These are phyloP conservation scores for Pleurotus tuoliensis DNA, from an alignment of 768 basidiomycete species.

Conservation along the genomic window DNA sequence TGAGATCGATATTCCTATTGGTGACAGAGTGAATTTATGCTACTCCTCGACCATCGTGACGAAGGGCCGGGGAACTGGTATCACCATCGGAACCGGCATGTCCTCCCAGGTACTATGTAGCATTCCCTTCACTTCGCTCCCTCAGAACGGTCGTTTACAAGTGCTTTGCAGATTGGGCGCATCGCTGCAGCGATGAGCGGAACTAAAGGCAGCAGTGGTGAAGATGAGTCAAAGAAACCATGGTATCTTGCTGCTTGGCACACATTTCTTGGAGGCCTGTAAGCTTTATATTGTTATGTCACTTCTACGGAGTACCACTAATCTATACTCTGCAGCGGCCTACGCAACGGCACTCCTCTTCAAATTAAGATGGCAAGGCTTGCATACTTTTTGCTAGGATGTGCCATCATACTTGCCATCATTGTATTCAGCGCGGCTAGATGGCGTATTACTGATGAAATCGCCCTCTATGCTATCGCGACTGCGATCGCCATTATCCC, in stretches of 20 bases:
- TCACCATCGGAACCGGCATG: conserved; percentile 2
- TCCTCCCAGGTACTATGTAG: conserved; percentile 8
- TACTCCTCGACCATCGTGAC: conserved; percentile 12
- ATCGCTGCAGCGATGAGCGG: conserved; percentile 32
- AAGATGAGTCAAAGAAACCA: conserved; percentile 15
- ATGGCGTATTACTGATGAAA: conserved; percentile 28
- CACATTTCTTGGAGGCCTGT: conserved; percentile 24
- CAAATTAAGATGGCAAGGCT: conserved; percentile 34
- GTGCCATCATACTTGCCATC: conserved; percentile 31
- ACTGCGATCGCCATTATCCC: conserved; percentile 36
- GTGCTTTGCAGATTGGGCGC: conserved; percentile 27
- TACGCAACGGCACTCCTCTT: conserved; percentile 31
- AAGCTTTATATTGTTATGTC: no score
- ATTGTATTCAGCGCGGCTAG: conserved; percentile 33
- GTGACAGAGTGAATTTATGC: conserved; percentile 13
- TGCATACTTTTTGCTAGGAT: conserved; percentile 31
- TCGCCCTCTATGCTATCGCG: conserved; percentile 34
- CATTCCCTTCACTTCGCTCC: neutral
- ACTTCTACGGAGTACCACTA: no score
- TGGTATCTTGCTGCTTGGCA: conserved; percentile 17
- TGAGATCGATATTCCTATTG: conserved; percentile 32
- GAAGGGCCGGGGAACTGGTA: conserved; percentile 14
- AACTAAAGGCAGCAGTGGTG: conserved; percentile 11
- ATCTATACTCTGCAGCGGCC: no score
- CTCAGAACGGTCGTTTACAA: neutral